Conservation (phyloP, 2,329 filamentous ascomycete species). For the Pseudofabraea citricarpa region DNA sequence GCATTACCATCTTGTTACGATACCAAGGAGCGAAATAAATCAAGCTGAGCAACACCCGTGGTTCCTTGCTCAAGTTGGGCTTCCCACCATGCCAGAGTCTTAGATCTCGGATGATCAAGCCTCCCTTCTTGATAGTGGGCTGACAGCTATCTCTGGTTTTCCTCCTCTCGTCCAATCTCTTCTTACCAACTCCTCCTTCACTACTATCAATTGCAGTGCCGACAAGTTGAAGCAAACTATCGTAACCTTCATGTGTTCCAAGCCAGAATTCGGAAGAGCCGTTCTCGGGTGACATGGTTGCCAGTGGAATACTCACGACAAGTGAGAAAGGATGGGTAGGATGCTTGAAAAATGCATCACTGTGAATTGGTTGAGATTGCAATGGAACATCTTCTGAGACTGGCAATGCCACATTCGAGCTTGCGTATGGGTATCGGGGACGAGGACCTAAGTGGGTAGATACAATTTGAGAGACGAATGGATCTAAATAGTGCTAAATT, state of each 20-base stretch:
- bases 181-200: constrained; percentile 40
- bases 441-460: constrained; percentile 48
- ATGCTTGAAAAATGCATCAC: constrained; percentile 54
- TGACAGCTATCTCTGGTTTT: constrained; percentile 38
- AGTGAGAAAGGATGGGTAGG: constrained; percentile 37
- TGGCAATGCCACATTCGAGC: constrained; percentile 53
- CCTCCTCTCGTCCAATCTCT: constrained; percentile 34
- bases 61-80: constrained; percentile 45
- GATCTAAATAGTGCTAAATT: too few species aligned
- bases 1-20: too few species aligned
- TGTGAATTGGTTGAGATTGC: constrained; percentile 50
- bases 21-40: constrained; percentile 27
- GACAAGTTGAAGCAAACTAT: too few species aligned
- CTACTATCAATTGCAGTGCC: constrained; percentile 7
- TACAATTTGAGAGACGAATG: constrained; percentile 50
- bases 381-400: constrained; percentile 34
- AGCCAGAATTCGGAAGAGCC: constrained; percentile 35
- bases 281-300: constrained; percentile 27
- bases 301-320: constrained; percentile 31
- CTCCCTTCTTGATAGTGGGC: constrained; percentile 46
- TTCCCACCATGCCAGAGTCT: constrained; percentile 59
- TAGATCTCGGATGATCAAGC: constrained; percentile 53
- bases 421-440: constrained; percentile 53
- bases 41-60: constrained; percentile 52
- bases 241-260: constrained; percentile 30